phyloP scores from a whole-genome alignment of 306 rosid genomes.

The Betula pendula region DNA sequence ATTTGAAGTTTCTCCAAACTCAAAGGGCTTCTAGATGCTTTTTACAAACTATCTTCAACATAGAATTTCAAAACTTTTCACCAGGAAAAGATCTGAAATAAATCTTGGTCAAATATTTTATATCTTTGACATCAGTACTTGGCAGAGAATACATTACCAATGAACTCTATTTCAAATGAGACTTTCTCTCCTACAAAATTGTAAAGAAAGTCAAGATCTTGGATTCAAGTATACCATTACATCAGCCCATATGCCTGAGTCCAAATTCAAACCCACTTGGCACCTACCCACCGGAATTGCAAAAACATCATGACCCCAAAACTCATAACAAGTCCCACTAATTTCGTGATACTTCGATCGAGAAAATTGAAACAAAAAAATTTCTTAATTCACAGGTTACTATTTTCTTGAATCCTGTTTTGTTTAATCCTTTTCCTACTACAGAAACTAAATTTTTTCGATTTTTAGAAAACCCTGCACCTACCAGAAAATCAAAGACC shows the following conservation, averaged over 20 bases:
- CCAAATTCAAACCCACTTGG: not conserved
- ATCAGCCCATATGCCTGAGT: not conserved
- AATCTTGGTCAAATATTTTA: not conserved
- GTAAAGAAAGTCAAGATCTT: too few species aligned
- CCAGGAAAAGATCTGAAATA: not conserved
- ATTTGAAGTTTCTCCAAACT: not conserved
- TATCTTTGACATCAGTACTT: not conserved
- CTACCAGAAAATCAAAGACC: not conserved
- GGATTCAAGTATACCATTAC: not conserved
- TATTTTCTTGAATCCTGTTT: too few species aligned
- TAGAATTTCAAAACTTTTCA: not conserved
- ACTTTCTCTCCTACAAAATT: too few species aligned
- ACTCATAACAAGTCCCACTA: not conserved
- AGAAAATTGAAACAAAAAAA: not conserved
- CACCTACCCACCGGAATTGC: not conserved
- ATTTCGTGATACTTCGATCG: not conserved
- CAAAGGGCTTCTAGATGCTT: not conserved
- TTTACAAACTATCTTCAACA: not conserved
- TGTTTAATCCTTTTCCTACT: too few species aligned
- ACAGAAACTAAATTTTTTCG: not conserved
- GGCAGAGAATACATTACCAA: not conserved
- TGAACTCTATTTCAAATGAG: not conserved
- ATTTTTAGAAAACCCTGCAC: not conserved
- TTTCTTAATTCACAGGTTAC: not conserved
- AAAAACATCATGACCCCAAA: not conserved